Evolutionary conservation across 345 rosid species (phyloP).

Genomic region (Salix arbutifolia): DNA sequence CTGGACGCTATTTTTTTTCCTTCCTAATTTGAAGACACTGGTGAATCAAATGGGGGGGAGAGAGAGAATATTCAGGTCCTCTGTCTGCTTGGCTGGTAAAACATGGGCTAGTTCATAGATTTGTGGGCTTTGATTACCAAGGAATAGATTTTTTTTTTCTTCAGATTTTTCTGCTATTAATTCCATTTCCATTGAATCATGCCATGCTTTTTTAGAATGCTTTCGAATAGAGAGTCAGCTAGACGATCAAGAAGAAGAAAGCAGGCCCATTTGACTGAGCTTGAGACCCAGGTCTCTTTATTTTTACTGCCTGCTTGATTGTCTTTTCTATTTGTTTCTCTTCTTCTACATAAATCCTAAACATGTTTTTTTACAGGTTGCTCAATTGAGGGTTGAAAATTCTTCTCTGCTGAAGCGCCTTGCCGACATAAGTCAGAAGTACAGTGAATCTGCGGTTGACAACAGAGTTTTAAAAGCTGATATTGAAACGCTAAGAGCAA

Average conservation of each 20-base stretch:
- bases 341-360: not conserved
- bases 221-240: constrained; percentile 34
- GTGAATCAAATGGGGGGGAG: not conserved
- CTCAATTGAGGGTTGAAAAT: constrained; percentile 27
- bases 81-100: too few species aligned
- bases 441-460: constrained; percentile 29
- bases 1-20: not conserved
- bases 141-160: not conserved
- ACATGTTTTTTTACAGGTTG: constrained; percentile 11
- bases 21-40: not conserved
- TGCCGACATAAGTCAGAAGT: constrained; percentile 23
- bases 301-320: not conserved
- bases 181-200: constrained; percentile 9
- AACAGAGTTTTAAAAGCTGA: constrained; percentile 31
- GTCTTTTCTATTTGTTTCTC: not conserved
- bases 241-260: constrained; percentile 34
- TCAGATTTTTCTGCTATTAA: not conserved
- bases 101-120: too few species aligned
- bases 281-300: constrained; percentile 29
- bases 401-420: constrained; percentile 24
- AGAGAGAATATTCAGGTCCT: too few species aligned
- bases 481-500: constrained; percentile 27
- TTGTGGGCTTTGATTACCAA: too few species aligned
- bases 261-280: constrained; percentile 31
- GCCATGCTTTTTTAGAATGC: constrained; percentile 22